These are phyloP conservation scores for Seiridium cupressi DNA, from an alignment of 2,329 filamentous ascomycete species.

Conservation along the genomic window DNA sequence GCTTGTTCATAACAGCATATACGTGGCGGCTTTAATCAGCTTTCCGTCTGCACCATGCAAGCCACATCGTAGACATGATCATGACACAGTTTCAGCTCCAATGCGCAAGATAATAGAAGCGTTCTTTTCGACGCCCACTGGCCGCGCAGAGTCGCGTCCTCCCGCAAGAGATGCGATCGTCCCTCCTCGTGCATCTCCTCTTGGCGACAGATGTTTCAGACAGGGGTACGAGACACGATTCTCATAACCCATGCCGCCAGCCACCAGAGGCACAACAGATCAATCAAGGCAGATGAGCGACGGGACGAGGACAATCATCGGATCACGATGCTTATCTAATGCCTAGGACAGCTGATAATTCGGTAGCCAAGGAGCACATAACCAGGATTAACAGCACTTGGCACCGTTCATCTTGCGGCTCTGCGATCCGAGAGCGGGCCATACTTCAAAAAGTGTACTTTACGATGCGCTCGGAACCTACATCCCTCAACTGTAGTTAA, in stretches of 20 bases:
- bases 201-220: constrained; percentile 6
- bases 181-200: neutral
- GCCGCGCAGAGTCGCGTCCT: neutral
- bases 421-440: neutral
- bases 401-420: neutral
- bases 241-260: neutral
- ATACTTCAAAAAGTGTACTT: neutral
- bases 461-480: too few species aligned
- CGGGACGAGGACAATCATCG: neutral
- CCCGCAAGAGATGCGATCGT: neutral
- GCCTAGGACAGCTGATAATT: neutral
- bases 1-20: too few species aligned
- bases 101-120: neutral
- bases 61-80: neutral
- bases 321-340: neutral
- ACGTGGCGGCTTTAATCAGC: neutral
- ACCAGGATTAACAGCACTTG: neutral
- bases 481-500: too few species aligned
- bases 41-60: neutral
- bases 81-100: neutral
- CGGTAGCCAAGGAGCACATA: neutral
- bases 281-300: neutral
- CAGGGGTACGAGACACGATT: constrained; percentile 1
- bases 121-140: neutral
- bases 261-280: neutral